Evolutionary conservation across 1,139 yeast genomes (phyloP).

Genomic region (Magnusiomyces suaveolens): DNA sequence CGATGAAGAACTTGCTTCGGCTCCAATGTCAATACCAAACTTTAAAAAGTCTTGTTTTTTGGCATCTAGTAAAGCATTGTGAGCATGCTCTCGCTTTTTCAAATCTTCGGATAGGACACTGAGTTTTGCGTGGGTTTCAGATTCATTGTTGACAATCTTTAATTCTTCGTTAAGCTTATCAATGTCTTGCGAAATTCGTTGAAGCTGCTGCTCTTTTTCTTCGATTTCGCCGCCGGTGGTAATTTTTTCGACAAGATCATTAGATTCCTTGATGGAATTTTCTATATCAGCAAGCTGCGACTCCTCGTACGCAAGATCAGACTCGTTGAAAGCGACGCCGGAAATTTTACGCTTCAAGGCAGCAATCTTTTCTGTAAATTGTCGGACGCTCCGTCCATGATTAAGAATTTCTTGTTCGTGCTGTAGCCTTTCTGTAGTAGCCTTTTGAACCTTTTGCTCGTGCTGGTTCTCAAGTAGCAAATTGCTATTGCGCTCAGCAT

Average conservation of each 20-base stretch:
- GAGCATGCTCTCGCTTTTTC: slow-evolving; percentile 26
- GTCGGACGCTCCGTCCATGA: slow-evolving; percentile 32
- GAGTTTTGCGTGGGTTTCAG: slow-evolving; percentile 48
- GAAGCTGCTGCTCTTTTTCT: slow-evolving; percentile 35
- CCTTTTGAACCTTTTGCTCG: slow-evolving; percentile 23
- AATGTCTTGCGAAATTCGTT: slow-evolving; percentile 41
- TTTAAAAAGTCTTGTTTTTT: slow-evolving; percentile 16
- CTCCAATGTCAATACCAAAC: slow-evolving; percentile 24
- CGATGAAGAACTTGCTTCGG: background rate
- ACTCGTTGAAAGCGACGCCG: slow-evolving; percentile 36
- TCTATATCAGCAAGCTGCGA: slow-evolving; percentile 32
- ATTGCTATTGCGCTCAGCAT: slow-evolving; percentile 8
- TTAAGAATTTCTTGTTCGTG: slow-evolving; percentile 38
- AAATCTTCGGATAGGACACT: slow-evolving; percentile 38
- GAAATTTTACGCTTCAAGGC: slow-evolving; percentile 34
- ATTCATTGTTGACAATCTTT: slow-evolving; percentile 44
- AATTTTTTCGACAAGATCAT: slow-evolving; percentile 23
- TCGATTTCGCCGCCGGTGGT: slow-evolving; percentile 35
- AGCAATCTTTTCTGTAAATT: slow-evolving; percentile 29
- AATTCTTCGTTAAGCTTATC: slow-evolving; percentile 48
- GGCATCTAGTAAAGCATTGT: slow-evolving; percentile 23
- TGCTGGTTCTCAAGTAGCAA: slow-evolving; percentile 20
- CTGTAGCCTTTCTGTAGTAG: slow-evolving; percentile 35
- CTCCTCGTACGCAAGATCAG: slow-evolving; percentile 35
- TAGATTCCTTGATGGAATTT: slow-evolving; percentile 23